These are phyloP conservation scores for Urochloa ruziziensis DNA, from an alignment of 176 grass and related monocot species.

Conservation along the genomic window DNA sequence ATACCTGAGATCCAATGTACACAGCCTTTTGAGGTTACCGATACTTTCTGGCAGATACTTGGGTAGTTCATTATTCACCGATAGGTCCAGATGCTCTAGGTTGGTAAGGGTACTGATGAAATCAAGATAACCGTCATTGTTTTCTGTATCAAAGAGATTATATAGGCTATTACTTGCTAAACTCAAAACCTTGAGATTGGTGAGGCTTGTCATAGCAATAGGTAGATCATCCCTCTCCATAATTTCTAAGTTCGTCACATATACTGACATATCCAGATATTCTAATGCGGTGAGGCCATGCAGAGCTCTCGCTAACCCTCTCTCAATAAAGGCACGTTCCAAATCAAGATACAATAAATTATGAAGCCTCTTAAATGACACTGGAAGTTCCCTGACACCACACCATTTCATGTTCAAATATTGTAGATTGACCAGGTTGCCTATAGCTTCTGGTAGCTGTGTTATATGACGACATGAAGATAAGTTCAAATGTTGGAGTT, in stretches of 20 bases:
- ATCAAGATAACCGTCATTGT: background rate
- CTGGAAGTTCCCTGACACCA: background rate
- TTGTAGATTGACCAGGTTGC: background rate
- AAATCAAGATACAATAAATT: background rate
- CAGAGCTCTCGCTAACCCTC: background rate
- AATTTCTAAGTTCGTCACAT: rapidly evolving
- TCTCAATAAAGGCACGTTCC: rapidly evolving
- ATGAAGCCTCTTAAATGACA: background rate
- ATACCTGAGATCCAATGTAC: background rate
- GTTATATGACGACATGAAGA: rapidly evolving
- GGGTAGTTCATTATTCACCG: rapidly evolving
- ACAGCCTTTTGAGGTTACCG: background rate
- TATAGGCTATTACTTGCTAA: background rate
- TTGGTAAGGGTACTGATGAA: background rate
- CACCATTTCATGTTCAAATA: background rate
- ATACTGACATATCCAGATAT: background rate
- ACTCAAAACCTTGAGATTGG: background rate
- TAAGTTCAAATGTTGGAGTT: background rate
- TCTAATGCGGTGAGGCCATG: background rate
- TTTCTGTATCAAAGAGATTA: background rate
- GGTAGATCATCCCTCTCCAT: background rate
- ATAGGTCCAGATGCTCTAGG: background rate
- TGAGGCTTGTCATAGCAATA: background rate
- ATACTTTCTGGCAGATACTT: background rate
- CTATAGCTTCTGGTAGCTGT: background rate